A percentile compares a stretch with the other conserved stretches of the same genome.
Evolutionary conservation across 495 filamentous ascomycete species (phyloP).

Genomic region (Penicillium dipodomyicola): DNA sequence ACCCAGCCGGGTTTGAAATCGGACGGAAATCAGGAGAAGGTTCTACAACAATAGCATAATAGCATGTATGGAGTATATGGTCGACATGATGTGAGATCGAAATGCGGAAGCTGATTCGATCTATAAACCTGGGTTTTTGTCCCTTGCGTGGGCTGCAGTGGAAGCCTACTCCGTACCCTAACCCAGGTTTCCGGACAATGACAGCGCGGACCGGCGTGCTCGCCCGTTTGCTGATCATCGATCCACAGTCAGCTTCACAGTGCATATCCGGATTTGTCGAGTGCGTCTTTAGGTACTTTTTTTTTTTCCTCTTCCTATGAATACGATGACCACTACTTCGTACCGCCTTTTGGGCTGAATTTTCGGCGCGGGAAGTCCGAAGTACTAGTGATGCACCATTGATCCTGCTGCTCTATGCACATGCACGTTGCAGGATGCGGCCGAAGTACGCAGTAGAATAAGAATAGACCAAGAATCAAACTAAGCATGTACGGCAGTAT

Average conservation of each 20-base stretch:
- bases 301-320: background rate
- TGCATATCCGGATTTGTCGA: slow-evolving; percentile 11
- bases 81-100: slow-evolving; percentile 13
- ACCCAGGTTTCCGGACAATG: slow-evolving; percentile 4
- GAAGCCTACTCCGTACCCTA: slow-evolving; percentile 7
- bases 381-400: slow-evolving; percentile 17
- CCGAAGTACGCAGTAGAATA: background rate
- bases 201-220: slow-evolving; percentile 23
- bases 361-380: background rate
- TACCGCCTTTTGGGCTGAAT: slow-evolving; percentile 6
- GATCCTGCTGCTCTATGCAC: slow-evolving; percentile 22
- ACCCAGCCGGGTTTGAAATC: slow-evolving; percentile 9
- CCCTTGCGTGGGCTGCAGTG: slow-evolving; percentile 21
- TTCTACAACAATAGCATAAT: background rate
- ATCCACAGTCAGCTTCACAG: slow-evolving; percentile 5
- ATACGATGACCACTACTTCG: background rate
- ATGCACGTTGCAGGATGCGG: background rate
- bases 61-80: background rate
- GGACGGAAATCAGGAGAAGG: background rate
- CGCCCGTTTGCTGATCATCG: slow-evolving; percentile 28
- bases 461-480: slow-evolving; percentile 1
- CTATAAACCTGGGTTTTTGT: slow-evolving; percentile 7
- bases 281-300: slow-evolving; percentile 1
- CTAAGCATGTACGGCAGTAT: background rate
- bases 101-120: slow-evolving; percentile 14